Evolutionary conservation across 1,284 basidiomycete species (phyloP).

Genomic region (Bothia castanella): DNA sequence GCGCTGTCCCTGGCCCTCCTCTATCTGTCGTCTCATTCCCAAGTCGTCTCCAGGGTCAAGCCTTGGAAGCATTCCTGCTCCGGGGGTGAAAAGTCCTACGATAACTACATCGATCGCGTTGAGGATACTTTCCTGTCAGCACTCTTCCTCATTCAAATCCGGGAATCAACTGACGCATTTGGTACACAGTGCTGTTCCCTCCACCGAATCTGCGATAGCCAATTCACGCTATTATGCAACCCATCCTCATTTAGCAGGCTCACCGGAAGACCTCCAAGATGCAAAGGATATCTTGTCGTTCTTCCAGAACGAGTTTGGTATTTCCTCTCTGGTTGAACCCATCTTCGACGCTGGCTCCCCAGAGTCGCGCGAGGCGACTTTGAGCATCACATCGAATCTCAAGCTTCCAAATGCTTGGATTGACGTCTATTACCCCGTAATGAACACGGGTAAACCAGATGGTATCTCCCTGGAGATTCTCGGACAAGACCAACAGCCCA

Average conservation of each 20-base stretch:
- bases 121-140: conserved; percentile 30
- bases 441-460: conserved; percentile 64
- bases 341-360: conserved; percentile 64
- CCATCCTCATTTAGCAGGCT: conserved; percentile 72
- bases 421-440: conserved; percentile 76
- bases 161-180: conserved; percentile 5
- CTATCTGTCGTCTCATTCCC: conserved; percentile 4
- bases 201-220: conserved; percentile 24
- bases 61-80: conserved; percentile 9
- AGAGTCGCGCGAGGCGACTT: conserved; percentile 61
- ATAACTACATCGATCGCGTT: conserved; percentile 17
- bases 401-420: conserved; percentile 68
- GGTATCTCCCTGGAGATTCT: conserved; percentile 62
- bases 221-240: conserved; percentile 58
- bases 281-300: conserved; percentile 60
- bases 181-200: conserved; percentile 23
- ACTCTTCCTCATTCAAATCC: no score
- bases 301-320: conserved; percentile 59
- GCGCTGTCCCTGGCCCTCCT: conserved; percentile 15
- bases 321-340: conserved; percentile 44
- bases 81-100: conserved; percentile 3
- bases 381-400: conserved; percentile 44
- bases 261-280: conserved; percentile 59
- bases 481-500: conserved; percentile 47
- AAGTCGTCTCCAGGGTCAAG: conserved; percentile 5